These are phyloP conservation scores for Fusarium begoniae DNA, from an alignment of 2,329 filamentous ascomycete species.

Conservation along the genomic window DNA sequence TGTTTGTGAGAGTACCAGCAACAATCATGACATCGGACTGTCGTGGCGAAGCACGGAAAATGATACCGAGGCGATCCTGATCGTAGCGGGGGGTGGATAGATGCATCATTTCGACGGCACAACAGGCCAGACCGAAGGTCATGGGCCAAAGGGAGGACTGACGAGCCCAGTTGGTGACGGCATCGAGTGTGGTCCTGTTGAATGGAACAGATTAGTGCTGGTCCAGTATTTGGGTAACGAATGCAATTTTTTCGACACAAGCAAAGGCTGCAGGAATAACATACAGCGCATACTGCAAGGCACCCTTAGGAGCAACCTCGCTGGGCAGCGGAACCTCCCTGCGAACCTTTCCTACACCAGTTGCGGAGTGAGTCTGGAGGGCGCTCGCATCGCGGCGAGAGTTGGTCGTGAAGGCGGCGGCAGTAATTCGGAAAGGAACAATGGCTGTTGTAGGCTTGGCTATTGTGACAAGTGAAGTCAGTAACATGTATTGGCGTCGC, in stretches of 20 bases:
- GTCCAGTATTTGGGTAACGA: background rate
- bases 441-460: constrained; percentile 73
- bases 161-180: constrained; percentile 84
- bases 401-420: constrained; percentile 71
- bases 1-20: constrained; percentile 91
- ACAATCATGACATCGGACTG: constrained; percentile 96
- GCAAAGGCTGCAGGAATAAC: constrained; percentile 47
- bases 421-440: constrained; percentile 69
- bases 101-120: constrained; percentile 93
- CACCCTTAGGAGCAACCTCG: constrained; percentile 81
- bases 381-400: constrained; percentile 71
- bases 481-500: constrained; percentile 12
- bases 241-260: background rate
- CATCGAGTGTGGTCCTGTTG: constrained; percentile 77
- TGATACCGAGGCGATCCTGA: constrained; percentile 87
- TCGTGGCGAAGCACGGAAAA: constrained; percentile 87
- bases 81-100: constrained; percentile 88
- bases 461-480: constrained; percentile 46
- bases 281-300: constrained; percentile 87
- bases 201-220: background rate
- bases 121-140: constrained; percentile 89
- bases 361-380: constrained; percentile 62
- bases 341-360: constrained; percentile 65
- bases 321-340: constrained; percentile 80
- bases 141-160: constrained; percentile 89